Conservation (phyloP, 73 alveolate species). For the Blepharisma japonicum region DNA sequence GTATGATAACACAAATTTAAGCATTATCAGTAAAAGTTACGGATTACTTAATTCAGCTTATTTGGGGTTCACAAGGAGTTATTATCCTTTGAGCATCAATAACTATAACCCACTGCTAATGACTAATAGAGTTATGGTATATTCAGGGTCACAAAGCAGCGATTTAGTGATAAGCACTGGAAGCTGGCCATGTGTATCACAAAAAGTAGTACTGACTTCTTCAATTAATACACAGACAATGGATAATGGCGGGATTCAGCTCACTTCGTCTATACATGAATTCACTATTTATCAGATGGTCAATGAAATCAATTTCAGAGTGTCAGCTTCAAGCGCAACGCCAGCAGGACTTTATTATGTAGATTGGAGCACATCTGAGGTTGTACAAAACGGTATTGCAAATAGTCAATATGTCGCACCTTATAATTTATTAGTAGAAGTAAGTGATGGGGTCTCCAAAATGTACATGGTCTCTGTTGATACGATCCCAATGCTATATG, state of each 20-base stretch:
- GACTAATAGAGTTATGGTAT: not conserved
- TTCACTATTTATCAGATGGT: not conserved
- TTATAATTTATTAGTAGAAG: not conserved
- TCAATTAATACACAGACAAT: not conserved
- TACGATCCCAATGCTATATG: not conserved
- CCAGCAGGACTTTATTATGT: not conserved
- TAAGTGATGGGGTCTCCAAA: not conserved
- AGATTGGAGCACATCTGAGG: conserved; percentile 2
- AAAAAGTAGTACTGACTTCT: not conserved
- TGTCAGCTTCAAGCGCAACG: not conserved
- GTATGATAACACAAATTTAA: not conserved
- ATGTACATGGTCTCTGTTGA: not conserved
- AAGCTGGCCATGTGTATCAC: not conserved
- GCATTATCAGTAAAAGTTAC: not conserved
- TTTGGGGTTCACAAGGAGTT: not conserved
- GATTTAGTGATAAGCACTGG: conserved; percentile 20
- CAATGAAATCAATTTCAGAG: not conserved
- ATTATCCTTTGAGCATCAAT: too few relatives aligned
- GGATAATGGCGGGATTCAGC: not conserved
- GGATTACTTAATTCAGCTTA: not conserved
- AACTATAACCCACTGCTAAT: not conserved
- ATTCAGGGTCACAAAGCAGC: not conserved
- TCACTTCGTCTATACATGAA: not conserved
- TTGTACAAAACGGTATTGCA: not conserved
- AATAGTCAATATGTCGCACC: not conserved